A percentile compares a stretch with the other conserved stretches of the same genome.
These are phyloP conservation scores for Eimeria falciformis DNA, from an alignment of 169 alveolate species.

Conservation along the genomic window DNA sequence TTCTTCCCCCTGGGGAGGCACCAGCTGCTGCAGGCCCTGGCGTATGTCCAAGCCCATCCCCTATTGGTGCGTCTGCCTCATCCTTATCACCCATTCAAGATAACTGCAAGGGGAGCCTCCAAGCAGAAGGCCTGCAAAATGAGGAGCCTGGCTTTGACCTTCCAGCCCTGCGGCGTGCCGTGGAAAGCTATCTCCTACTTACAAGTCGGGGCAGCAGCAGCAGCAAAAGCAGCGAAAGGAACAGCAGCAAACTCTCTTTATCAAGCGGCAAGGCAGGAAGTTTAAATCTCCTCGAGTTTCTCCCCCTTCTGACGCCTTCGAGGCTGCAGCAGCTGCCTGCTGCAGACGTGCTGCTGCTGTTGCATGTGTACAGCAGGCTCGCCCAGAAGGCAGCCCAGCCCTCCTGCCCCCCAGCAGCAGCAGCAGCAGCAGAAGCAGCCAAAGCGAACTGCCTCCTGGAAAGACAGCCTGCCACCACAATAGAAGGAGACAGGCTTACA, in stretches of 20 bases:
- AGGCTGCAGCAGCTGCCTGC: constrained; percentile 65
- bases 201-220: constrained; percentile 21
- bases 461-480: too few species aligned
- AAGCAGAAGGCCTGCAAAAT: not conserved
- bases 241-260: constrained; percentile 18
- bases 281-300: not conserved
- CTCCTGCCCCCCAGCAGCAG: not conserved
- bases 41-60: too few species aligned
- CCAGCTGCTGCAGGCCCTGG: too few species aligned
- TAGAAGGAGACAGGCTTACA: not conserved
- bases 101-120: not conserved
- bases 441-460: too few species aligned
- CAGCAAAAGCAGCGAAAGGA: constrained; percentile 26
- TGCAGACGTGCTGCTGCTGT: constrained; percentile 62
- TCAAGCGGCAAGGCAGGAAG: not conserved
- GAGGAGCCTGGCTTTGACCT: constrained; percentile 2
- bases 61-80: too few species aligned
- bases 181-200: constrained; percentile 19
- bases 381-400: not conserved
- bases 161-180: not conserved
- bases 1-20: too few species aligned
- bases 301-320: constrained; percentile 24
- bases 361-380: constrained; percentile 58
- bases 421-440: constrained; percentile 27
- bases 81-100: too few species aligned